Conservation (phyloP, 1,284 basidiomycete genomes). For the Fistulinella cinereoalba region DNA sequence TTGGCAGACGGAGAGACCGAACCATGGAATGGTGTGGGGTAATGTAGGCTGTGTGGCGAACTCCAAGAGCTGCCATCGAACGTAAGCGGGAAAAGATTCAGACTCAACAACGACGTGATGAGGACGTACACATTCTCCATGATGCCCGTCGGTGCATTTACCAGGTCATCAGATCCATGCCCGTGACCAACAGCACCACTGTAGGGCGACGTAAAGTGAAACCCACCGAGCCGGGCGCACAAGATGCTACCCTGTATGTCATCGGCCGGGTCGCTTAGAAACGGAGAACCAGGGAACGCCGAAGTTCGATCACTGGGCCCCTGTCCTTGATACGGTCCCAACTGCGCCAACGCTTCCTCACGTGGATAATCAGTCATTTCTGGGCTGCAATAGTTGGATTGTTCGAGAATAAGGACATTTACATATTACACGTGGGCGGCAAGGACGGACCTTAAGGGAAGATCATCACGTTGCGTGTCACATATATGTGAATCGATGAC, state of each 20-base stretch:
- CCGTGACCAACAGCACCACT: constrained; percentile 9
- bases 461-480: constrained; percentile 33
- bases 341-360: constrained; percentile 15
- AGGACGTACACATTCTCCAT: constrained; percentile 26
- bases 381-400: constrained; percentile 20
- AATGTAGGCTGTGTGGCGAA: constrained; percentile 23
- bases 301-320: constrained; percentile 10
- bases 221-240: constrained; percentile 21
- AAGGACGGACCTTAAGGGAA: constrained; percentile 35
- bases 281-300: constrained; percentile 9
- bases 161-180: constrained; percentile 20
- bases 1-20: constrained; percentile 20
- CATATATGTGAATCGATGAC: constrained; percentile 30
- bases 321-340: constrained; percentile 24
- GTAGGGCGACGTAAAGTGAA: constrained; percentile 26
- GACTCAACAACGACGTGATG: constrained; percentile 9
- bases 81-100: constrained; percentile 21
- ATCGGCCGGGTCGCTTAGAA: constrained; percentile 18
- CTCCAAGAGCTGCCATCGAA: constrained; percentile 25
- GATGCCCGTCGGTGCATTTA: constrained; percentile 27
- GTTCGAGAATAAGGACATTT: constrained; percentile 12
- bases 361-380: constrained; percentile 24
- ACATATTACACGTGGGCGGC: constrained; percentile 26
- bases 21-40: constrained; percentile 22
- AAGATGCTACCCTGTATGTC: constrained; percentile 25